Conservation (phyloP, 345 rosid species). For the Ceriops decandra region DNA sequence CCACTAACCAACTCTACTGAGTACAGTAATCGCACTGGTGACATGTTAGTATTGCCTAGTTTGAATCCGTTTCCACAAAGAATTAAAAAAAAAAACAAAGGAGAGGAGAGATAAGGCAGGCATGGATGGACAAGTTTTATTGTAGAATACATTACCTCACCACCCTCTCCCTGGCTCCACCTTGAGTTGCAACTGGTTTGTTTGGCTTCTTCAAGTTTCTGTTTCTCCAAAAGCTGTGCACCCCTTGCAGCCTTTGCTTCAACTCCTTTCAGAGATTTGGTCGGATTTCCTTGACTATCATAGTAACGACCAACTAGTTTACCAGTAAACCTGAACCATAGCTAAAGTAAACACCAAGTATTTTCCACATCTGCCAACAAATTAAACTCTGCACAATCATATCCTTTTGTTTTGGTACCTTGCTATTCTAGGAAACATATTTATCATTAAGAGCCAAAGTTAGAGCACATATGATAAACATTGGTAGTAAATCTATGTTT, state of each 20-base stretch:
- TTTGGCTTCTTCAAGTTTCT: conserved; percentile 86
- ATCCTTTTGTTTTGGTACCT: too few species aligned
- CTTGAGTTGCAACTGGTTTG: conserved; percentile 81
- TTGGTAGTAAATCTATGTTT: too few species aligned
- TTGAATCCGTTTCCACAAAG: background rate
- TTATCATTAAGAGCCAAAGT: too few species aligned
- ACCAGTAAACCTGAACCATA: conserved; percentile 58
- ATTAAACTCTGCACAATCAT: background rate
- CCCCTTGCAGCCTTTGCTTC: conserved; percentile 96
- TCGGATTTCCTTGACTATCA: conserved; percentile 70
- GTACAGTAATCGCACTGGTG: background rate
- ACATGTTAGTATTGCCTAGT: background rate
- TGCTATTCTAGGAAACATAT: too few species aligned
- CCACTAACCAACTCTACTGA: background rate
- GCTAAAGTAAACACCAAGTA: background rate
- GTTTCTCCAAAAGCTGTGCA: conserved; percentile 83
- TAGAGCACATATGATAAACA: too few species aligned
- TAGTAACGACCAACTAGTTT: conserved; percentile 85
- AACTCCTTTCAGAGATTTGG: conserved; percentile 83
- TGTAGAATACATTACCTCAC: conserved; percentile 50
- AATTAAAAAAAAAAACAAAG: background rate
- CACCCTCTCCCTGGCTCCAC: conserved; percentile 92
- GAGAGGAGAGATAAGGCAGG: background rate
- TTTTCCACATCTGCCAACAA: background rate
- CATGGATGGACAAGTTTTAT: background rate